Evolutionary conservation across 345 rosid species (phyloP), one percentile per base, ranked within the genome.

Genomic region (Firmiana major): DNA sequence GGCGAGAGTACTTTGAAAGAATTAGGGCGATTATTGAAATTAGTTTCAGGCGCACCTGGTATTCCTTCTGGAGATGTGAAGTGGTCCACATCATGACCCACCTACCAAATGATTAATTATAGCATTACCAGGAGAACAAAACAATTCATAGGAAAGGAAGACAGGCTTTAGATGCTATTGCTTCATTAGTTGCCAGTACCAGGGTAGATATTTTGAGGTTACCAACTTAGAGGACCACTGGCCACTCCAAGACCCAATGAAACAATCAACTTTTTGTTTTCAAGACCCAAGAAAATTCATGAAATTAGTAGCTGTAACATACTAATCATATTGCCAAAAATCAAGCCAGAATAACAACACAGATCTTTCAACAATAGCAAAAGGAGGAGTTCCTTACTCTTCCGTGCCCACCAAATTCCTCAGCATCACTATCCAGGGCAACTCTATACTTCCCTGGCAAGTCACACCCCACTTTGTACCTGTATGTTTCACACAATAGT

Each of bases 391-490:
- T 77, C 67, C 89, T 86, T 85, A 92, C 97, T 75, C 92, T 86
- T 83, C 97, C 94, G 53, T 71, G 86, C 70, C 97, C 97, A 55
- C 94, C 94, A 43, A 87, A 92, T 79, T 87, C 97, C 85, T 71
- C 51, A 63, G 91, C 87, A 85, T 90, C 94, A 76, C 92, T 92
- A 74, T 92, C 94, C 63, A 92, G 80, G 58, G 91, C 97, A 79
- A 92, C 89, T 87, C 87, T 84, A 63, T 92, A 90, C 86, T 86
- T 90, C 78, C 97, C 97, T 0, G 97, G 97, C 85, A 86, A 87
- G 86, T 89, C 89, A 51, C 93, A 92, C 42, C 97, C 97, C 42
- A 92, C 87, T 81, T 92, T 90, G 76, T 87, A 92, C 84, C 97
- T 92, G 88, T 75, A 86, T 36, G 40, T 83, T 82, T 68, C 78